Percentiles rank a stretch among this genome's conserved stretches.
These are phyloP conservation scores for Jaenimonas drosophilae DNA, from an alignment of 208 protist species.

Conservation along the genomic window DNA sequence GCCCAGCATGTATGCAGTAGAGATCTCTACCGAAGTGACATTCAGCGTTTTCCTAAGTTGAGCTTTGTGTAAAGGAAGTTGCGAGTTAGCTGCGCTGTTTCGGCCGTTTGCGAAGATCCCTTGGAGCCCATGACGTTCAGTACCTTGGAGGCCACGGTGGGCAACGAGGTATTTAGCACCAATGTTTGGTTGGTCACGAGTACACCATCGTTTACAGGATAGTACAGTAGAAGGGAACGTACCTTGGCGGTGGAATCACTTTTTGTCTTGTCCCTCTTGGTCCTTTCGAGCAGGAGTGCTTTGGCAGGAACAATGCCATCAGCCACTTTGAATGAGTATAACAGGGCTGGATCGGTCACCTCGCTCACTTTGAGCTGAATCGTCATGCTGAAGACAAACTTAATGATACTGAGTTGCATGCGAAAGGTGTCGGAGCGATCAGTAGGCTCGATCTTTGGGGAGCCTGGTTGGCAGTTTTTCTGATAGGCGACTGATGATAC, in stretches of 20 bases:
- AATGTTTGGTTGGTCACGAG: slow-evolving; percentile 76
- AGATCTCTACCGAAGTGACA: too few relatives aligned
- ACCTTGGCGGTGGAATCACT: slow-evolving; percentile 83
- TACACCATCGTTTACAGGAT: slow-evolving; percentile 75
- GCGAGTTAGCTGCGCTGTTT: slow-evolving; percentile 73
- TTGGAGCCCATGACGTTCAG: slow-evolving; percentile 77
- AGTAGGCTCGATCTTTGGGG: slow-evolving; percentile 51
- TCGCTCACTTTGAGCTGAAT: slow-evolving; percentile 83
- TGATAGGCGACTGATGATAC: slow-evolving; percentile 72
- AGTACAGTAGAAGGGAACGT: slow-evolving; percentile 79
- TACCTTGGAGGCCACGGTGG: slow-evolving; percentile 59
- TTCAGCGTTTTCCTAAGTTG: neutral
- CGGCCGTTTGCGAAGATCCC: slow-evolving; percentile 52
- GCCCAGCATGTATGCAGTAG: too few relatives aligned
- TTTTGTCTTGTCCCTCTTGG: slow-evolving; percentile 67
- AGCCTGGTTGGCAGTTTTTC: slow-evolving; percentile 61
- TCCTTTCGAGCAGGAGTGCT: slow-evolving; percentile 79
- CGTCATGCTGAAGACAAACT: slow-evolving; percentile 77
- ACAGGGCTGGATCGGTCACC: slow-evolving; percentile 46
- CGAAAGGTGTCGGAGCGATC: slow-evolving; percentile 70
- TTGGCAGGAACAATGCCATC: slow-evolving; percentile 76
- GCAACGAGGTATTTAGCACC: slow-evolving; percentile 78
- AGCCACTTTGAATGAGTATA: slow-evolving; percentile 30
- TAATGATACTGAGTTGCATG: slow-evolving; percentile 52
- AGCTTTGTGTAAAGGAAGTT: slow-evolving; percentile 33